A percentile compares a stretch with the other conserved stretches of the same genome.
Conservation (phyloP, 257 asterid species). For the Verbena officinalis region DNA sequence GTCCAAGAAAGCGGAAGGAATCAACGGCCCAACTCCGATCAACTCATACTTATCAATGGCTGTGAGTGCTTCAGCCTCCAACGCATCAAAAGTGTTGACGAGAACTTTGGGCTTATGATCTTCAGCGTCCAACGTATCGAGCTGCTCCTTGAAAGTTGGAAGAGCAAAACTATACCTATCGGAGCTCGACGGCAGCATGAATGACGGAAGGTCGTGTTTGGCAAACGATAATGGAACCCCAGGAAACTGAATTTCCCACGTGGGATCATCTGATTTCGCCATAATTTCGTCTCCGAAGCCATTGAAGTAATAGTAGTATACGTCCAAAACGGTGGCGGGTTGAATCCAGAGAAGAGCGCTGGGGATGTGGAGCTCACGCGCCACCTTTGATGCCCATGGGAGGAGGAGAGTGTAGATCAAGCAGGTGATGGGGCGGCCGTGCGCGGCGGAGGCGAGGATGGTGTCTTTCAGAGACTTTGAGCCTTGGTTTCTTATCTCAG, state of each 20-base stretch:
- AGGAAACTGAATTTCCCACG: slow-evolving; percentile 42
- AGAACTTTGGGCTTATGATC: slow-evolving; percentile 45
- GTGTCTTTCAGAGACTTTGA: slow-evolving; percentile 32
- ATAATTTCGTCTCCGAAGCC: slow-evolving; percentile 41
- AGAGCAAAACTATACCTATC: slow-evolving; percentile 26
- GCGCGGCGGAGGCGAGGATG: slow-evolving; percentile 20
- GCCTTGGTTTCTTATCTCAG: slow-evolving; percentile 37
- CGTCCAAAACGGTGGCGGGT: slow-evolving; percentile 54
- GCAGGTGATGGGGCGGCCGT: slow-evolving; percentile 49
- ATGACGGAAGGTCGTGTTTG: slow-evolving; percentile 56
- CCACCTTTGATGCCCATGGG: slow-evolving; percentile 58
- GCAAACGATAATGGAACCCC: slow-evolving; percentile 43
- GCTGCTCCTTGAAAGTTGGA: slow-evolving; percentile 41
- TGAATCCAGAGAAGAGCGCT: slow-evolving; percentile 68
- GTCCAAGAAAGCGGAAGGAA: slow-evolving; percentile 47
- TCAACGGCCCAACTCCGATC: slow-evolving; percentile 55
- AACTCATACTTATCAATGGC: slow-evolving; percentile 36
- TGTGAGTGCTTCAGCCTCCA: slow-evolving; percentile 41
- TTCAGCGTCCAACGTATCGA: slow-evolving; percentile 39
- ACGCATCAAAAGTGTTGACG: slow-evolving; percentile 50
- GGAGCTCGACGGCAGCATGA: slow-evolving; percentile 37
- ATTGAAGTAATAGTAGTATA: slow-evolving; percentile 60
- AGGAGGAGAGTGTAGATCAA: slow-evolving; percentile 55
- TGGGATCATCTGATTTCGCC: not conserved
- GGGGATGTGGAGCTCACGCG: slow-evolving; percentile 52